Percentiles rank a stretch among this genome's conserved stretches.
phyloP scores from a whole-genome alignment of 2,329 filamentous ascomycete species.

The Cladosporium halotolerans region DNA sequence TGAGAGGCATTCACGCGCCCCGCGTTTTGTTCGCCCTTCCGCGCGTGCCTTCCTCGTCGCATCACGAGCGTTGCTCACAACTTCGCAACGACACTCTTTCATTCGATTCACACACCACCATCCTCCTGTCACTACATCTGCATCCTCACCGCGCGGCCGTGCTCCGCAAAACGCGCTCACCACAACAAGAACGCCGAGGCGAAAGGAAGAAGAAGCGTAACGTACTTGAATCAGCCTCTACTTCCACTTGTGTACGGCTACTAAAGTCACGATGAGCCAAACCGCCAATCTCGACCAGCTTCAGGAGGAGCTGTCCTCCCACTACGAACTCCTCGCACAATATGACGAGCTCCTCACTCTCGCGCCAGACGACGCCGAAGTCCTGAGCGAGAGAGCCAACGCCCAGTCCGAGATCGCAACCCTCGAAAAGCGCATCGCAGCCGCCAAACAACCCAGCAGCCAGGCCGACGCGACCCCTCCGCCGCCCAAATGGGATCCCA shows the following conservation, averaged over 20 bases:
- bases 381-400: constrained; percentile 70
- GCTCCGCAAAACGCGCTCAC: neutral
- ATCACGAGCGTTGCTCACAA: too few species aligned
- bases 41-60: too few species aligned
- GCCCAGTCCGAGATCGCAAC: constrained; percentile 75
- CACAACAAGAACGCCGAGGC: neutral
- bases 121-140: too few species aligned
- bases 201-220: constrained; percentile 10
- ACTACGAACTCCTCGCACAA: constrained; percentile 22
- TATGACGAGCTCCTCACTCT: constrained; percentile 22
- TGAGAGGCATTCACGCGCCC: too few species aligned
- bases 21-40: too few species aligned
- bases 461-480: constrained; percentile 27
- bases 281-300: constrained; percentile 63
- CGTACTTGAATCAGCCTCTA: constrained; percentile 9
- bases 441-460: constrained; percentile 48
- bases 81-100: too few species aligned
- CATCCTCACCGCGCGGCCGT: too few species aligned
- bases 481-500: constrained; percentile 27
- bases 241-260: constrained; percentile 10
- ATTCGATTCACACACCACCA: too few species aligned
- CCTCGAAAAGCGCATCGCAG: constrained; percentile 72
- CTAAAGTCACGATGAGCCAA: constrained; percentile 24
- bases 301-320: constrained; percentile 63
- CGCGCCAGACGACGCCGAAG: constrained; percentile 72